These are phyloP conservation scores for Cyathus striatus DNA, from an alignment of 768 basidiomycete species.

Conservation along the genomic window DNA sequence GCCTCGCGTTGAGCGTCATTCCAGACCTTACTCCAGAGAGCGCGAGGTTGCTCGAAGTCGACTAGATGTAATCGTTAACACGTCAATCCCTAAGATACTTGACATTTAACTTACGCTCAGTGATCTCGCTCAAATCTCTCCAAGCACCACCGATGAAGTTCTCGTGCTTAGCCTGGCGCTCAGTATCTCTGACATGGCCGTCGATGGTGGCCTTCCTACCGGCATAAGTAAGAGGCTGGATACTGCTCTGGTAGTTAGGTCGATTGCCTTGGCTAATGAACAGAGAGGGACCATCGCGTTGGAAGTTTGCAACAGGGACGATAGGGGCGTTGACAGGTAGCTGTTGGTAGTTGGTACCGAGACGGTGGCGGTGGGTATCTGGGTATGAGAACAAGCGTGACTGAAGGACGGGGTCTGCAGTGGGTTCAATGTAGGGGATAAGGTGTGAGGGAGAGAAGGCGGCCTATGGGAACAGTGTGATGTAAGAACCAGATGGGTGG, in stretches of 20 bases:
- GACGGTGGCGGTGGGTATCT: constrained; percentile 82
- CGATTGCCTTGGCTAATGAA: constrained; percentile 77
- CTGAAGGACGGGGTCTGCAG: constrained; percentile 90
- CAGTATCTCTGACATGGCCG: constrained; percentile 30
- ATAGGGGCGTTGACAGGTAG: constrained; percentile 84
- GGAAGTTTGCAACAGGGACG: constrained; percentile 81
- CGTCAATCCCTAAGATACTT: neutral
- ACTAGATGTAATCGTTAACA: constrained; percentile 31
- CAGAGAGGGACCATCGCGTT: constrained; percentile 72
- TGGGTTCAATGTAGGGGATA: constrained; percentile 85
- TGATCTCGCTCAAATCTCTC: constrained; percentile 67
- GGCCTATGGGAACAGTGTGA: constrained; percentile 28
- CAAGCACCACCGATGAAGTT: constrained; percentile 67
- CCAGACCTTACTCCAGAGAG: constrained; percentile 65
- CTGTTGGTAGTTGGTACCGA: constrained; percentile 78
- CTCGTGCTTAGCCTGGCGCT: constrained; percentile 55
- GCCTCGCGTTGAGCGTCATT: constrained; percentile 53
- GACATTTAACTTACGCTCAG: constrained; percentile 68
- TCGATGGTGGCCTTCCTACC: constrained; percentile 41
- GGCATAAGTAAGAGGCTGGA: constrained; percentile 67
- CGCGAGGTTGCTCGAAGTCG: constrained; percentile 83
- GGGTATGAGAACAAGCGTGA: constrained; percentile 94
- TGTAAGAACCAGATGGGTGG: constrained; percentile 17
- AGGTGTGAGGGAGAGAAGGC: constrained; percentile 90
- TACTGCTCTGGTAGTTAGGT: constrained; percentile 84